A percentile compares a stretch with the other conserved stretches of the same genome.
Conservation (phyloP, 2,329 filamentous ascomycete genomes). For the Botrytis fabae region DNA sequence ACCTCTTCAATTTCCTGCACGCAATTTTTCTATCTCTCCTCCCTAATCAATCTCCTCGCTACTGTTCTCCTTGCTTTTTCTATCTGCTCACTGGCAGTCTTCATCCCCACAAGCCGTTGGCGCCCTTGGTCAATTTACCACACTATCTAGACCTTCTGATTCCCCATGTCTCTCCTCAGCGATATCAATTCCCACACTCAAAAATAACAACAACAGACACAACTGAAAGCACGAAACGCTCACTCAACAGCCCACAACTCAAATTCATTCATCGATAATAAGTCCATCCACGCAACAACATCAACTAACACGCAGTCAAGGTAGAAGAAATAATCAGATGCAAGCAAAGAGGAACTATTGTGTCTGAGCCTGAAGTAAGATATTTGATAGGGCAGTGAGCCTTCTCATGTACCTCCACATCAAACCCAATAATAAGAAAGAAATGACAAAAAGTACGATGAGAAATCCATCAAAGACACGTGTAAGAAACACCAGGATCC, state of each 20-base stretch:
- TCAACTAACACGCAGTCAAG: conserved; percentile 17
- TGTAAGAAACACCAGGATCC: conserved; percentile 19
- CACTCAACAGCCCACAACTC: conserved; percentile 12
- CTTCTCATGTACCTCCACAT: not conserved
- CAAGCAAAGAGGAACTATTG: conserved; percentile 17
- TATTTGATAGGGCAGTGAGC: not conserved
- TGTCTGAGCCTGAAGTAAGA: not conserved
- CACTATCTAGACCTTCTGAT: not conserved
- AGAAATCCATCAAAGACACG: conserved; percentile 2
- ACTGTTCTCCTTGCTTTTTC: too few relatives aligned
- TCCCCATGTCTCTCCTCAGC: not conserved
- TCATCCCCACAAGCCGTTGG: conserved; percentile 9
- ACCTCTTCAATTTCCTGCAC: not conserved
- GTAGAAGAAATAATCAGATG: conserved; percentile 17
- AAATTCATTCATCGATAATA: conserved; percentile 6
- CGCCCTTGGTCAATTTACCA: conserved; percentile 9
- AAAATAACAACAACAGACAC: conserved; percentile 6
- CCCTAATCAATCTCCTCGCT: not conserved
- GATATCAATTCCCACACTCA: conserved; percentile 3
- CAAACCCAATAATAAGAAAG: not conserved
- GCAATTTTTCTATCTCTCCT: not conserved
- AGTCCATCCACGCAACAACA: not conserved
- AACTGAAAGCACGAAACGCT: not conserved
- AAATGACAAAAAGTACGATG: conserved; percentile 5
- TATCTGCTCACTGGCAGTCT: not conserved